Evolutionary conservation across 1,284 basidiomycete genomes (phyloP), one percentile per base, ranked within the genome.

Genomic region (Trichosporon faecale): DNA sequence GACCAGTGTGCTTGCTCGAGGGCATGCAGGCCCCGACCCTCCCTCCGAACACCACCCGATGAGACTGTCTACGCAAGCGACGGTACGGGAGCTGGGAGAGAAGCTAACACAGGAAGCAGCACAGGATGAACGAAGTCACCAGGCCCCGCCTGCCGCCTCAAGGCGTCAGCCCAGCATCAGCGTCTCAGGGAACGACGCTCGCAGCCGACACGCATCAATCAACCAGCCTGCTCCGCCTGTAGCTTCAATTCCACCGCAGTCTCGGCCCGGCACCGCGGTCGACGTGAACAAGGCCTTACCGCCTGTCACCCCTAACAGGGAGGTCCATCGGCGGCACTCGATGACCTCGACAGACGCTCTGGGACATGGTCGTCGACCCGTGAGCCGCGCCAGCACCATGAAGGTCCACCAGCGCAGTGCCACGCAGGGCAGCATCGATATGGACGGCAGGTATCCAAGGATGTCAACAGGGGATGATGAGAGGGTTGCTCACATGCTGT

Each of bases 381-480:
- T 33, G 27, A 61, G 57, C 57, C 27, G 57, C 11, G 27, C 57
- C 7, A 31, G 57, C 57, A 31, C 29, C 29, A n/a, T 31, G 27
- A 61, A n/a, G 57, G 49, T 52, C 9, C 57, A 61, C 29, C 27
- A 61, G 27, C 57, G 57, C 16, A 61, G 57, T 33, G 57, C 57
- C 57, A 61, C 57, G 2, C 27, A 31, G 16, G 27, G 27, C 29
- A 52, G 49, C 49, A 52, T 52, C 11, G 49, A 52, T 9, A 52
- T 52, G 49, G 49, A 52, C 21, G 49, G 49, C 21, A 6, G 49
- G 18, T 52, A 52, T 52, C 49, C 49, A 7, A 52, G 12, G 23
- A 52, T 52, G 49, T 52, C 49, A 3, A 25, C 23, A 21, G 49
- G 21, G 11, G 49, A 52, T 2, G 21, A 23, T 11, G 23, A 25